phyloP scores from a whole-genome alignment of 1,139 yeast genomes.

The Zygosaccharomyces pseudobailii region DNA sequence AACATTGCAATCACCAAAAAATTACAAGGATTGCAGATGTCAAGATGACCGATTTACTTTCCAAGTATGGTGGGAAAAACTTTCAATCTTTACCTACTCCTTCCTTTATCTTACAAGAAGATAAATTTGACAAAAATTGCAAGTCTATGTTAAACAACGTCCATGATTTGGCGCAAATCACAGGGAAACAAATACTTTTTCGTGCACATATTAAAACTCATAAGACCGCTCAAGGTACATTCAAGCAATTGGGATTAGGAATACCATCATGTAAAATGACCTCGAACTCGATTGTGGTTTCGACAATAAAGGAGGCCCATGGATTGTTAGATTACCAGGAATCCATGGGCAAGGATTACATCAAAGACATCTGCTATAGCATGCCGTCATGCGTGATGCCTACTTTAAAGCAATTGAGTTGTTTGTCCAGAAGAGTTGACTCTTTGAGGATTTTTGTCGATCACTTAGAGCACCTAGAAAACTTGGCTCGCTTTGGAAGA shows the following conservation, averaged over 20 bases:
- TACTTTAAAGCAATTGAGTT: not conserved
- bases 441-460: not conserved
- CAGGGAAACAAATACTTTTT: constrained; percentile 29
- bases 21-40: too few species aligned
- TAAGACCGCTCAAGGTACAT: constrained; percentile 47
- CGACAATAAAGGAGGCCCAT: not conserved
- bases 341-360: too few species aligned
- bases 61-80: not conserved
- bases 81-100: not conserved
- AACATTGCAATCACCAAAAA: too few species aligned
- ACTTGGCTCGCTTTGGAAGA: not conserved
- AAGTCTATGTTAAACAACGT: not conserved
- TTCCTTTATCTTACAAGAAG: not conserved
- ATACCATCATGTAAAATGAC: not conserved
- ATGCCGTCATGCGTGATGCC: not conserved
- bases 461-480: not conserved
- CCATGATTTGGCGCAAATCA: constrained; percentile 27
- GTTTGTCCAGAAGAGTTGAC: not conserved
- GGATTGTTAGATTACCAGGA: not conserved
- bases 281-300: not conserved
- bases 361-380: not conserved
- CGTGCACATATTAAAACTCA: constrained; percentile 72
- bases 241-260: constrained; percentile 20
- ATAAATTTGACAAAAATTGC: not conserved
- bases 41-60: not conserved